These are phyloP conservation scores for Neonectria sp. DNA, from an alignment of 2,329 filamentous ascomycete species.

Conservation along the genomic window DNA sequence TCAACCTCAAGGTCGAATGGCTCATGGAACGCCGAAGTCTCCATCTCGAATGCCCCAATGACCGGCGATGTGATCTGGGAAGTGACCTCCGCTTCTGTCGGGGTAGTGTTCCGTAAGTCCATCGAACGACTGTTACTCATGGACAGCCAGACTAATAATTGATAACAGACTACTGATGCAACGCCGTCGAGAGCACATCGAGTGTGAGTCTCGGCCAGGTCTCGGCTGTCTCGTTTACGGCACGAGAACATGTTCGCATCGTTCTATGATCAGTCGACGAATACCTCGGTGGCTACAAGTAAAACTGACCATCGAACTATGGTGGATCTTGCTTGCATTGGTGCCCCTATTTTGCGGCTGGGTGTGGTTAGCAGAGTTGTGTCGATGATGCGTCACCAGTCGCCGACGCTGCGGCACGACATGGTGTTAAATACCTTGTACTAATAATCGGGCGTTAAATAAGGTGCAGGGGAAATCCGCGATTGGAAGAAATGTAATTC, in stretches of 20 bases:
- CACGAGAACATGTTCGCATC: slow-evolving; percentile 63
- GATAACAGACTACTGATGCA: slow-evolving; percentile 68
- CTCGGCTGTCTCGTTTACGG: slow-evolving; percentile 70
- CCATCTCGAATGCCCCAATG: slow-evolving; percentile 76
- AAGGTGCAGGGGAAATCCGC: not conserved
- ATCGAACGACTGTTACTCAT: no score
- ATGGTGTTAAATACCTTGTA: not conserved
- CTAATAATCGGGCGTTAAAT: not conserved
- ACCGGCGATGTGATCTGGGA: slow-evolving; percentile 69
- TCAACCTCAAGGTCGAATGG: slow-evolving; percentile 78
- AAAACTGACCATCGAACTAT: slow-evolving; percentile 62
- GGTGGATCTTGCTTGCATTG: slow-evolving; percentile 64
- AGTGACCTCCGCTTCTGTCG: slow-evolving; percentile 74
- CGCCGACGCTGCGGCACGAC: not conserved
- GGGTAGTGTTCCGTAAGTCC: slow-evolving; percentile 68
- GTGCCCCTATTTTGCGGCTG: slow-evolving; percentile 58
- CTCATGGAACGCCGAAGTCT: slow-evolving; percentile 74
- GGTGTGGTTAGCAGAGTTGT: slow-evolving; percentile 51
- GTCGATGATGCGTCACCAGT: slow-evolving; percentile 20
- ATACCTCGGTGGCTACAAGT: slow-evolving; percentile 61
- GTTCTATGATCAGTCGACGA: slow-evolving; percentile 61
- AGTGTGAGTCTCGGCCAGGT: slow-evolving; percentile 72
- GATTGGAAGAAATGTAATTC: slow-evolving; percentile 17
- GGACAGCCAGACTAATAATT: not conserved
- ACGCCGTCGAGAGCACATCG: slow-evolving; percentile 70